Evolutionary conservation across 371 early-diverging fungal genomes (phyloP), one percentile per base, ranked within the genome.

Genomic region (Scutellospora calospora): DNA sequence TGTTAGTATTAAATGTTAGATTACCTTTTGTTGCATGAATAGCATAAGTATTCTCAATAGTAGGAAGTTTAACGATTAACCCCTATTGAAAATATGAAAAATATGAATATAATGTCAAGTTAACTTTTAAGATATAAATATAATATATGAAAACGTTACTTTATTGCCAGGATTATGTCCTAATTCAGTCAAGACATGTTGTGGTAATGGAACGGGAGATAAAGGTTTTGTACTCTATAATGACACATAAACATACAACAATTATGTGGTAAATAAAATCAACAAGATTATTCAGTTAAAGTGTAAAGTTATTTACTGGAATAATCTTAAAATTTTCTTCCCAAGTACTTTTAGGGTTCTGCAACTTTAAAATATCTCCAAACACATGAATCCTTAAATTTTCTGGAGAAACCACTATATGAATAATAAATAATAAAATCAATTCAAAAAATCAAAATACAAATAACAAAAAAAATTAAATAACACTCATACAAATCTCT

Each of bases 11-110:
- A 66, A 35, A 66, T 66, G n/a, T 27, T 55, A 82, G 82, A 85
- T 72, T 86, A 84, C 27, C 77, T 63, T 77, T 60, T 20, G 88
- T 86, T 20, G 85, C 78, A 71, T 91, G 91, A 1, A 86, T 68
- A 3, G 92, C 90, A 71, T 87, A 92, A 0, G 89, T 87, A 49
- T 89, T 90, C 83, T 92, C 92, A 73, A 92, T 91, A 1, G 91
- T 84, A 16, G 92, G 90, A 78, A 92, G 79, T 54, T 85, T 88
- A n/a, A 91, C 88, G 22, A 92, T 80, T 25, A 85, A 83, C 22
- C 90, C 88, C 85, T 77, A 49, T 20, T 18, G 12, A 83, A 45
- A 62, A 33, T n/a, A 16, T 25, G 16, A 35, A 25, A 16, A 27
- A 11, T 14, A 22, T 18, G 27, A 38, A 29, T 22, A 3, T 27